phyloP scores from a whole-genome alignment of 2,329 filamentous ascomycete genomes.

The Dryadomyces quercivorus region DNA sequence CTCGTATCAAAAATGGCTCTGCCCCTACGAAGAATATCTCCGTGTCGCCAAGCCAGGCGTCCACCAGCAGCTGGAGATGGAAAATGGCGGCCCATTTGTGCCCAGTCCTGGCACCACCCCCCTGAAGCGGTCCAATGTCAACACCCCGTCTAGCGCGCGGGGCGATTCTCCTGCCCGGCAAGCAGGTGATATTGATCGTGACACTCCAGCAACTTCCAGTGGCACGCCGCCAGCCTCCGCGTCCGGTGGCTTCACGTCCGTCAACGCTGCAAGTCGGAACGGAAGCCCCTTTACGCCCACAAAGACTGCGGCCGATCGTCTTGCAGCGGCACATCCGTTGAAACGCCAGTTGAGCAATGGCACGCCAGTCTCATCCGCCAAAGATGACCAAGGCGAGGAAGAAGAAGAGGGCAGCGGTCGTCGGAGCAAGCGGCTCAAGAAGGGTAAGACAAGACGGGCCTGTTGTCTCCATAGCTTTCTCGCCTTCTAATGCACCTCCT shows the following conservation, averaged over 20 bases:
- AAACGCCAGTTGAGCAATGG: slow-evolving; percentile 66
- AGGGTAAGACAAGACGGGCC: slow-evolving; percentile 41
- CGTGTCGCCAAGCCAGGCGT: slow-evolving; percentile 84
- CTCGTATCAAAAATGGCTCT: slow-evolving; percentile 93
- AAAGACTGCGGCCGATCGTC: slow-evolving; percentile 53
- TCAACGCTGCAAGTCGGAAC: slow-evolving; percentile 52
- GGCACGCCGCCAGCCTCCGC: slow-evolving; percentile 42
- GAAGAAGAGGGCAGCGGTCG: slow-evolving; percentile 61
- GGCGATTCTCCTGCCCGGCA: slow-evolving; percentile 56
- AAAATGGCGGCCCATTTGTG: slow-evolving; percentile 85
- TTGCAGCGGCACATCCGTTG: slow-evolving; percentile 46
- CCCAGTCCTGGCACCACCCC: slow-evolving; percentile 60
- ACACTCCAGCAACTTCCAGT: slow-evolving; percentile 29
- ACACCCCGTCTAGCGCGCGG: slow-evolving; percentile 45
- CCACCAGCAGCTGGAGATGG: slow-evolving; percentile 87
- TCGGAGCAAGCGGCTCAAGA: slow-evolving; percentile 86
- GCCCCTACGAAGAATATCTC: slow-evolving; percentile 92
- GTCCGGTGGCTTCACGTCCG: slow-evolving; percentile 55
- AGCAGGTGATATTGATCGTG: slow-evolving; percentile 40
- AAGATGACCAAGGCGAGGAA: slow-evolving; percentile 33
- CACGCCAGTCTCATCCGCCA: slow-evolving; percentile 34
- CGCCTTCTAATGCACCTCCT: not conserved
- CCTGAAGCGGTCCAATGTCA: slow-evolving; percentile 50
- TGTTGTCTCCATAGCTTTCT: slow-evolving; percentile 8
- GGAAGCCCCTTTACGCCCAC: slow-evolving; percentile 51